Evolutionary conservation across 306 rosid genomes (phyloP).

Genomic region (Pachyrhizus erosus): DNA sequence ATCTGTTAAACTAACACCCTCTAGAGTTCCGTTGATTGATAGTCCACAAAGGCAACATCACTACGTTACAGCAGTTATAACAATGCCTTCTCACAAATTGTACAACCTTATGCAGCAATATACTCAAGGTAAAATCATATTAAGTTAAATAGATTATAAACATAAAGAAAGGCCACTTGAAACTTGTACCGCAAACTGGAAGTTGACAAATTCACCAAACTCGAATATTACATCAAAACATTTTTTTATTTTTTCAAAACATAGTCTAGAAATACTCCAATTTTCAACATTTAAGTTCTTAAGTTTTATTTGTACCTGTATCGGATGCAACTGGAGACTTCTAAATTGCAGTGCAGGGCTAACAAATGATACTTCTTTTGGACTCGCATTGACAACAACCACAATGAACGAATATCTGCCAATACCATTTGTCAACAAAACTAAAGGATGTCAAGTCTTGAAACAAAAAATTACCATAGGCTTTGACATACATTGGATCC

Average conservation of each 20-base stretch:
- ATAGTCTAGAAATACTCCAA: not conserved
- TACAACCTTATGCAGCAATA: not conserved
- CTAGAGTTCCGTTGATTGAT: not conserved
- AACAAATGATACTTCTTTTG: constrained; percentile 68
- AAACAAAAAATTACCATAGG: constrained; percentile 23
- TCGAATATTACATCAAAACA: not conserved
- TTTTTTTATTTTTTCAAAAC: not conserved
- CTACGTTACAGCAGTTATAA: not conserved
- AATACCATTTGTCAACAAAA: constrained; percentile 39
- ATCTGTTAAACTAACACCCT: no score
- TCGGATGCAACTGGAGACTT: constrained; percentile 80
- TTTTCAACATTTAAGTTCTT: not conserved
- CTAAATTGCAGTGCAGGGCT: constrained; percentile 58
- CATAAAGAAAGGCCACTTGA: not conserved
- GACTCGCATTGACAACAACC: constrained; percentile 80
- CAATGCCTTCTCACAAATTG: not conserved
- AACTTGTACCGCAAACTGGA: not conserved
- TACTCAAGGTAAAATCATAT: not conserved
- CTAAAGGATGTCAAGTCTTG: constrained; percentile 19
- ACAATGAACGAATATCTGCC: constrained; percentile 79
- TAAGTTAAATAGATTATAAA: constrained; percentile 9
- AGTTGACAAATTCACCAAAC: not conserved
- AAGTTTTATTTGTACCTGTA: constrained; percentile 61
- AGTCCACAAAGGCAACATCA: not conserved
- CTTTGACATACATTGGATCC: constrained; percentile 81